A percentile compares a stretch with the other conserved stretches of the same genome.
These are phyloP conservation scores for Plectosphaerella plurivora DNA, from an alignment of 2,329 filamentous ascomycete genomes.

Conservation along the genomic window DNA sequence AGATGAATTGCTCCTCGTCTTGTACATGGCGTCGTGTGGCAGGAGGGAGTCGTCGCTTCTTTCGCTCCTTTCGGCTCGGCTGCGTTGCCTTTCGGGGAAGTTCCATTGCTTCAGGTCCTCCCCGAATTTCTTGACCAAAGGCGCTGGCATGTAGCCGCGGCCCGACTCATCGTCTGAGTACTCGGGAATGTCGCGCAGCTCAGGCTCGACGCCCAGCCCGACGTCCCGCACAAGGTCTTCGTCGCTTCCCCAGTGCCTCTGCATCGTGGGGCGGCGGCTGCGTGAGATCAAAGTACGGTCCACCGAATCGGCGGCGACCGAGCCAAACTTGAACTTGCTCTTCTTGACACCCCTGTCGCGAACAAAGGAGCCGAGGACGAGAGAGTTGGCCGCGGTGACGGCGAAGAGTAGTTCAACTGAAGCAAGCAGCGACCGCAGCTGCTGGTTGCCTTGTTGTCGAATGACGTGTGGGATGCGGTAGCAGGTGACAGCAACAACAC, in stretches of 20 bases:
- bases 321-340: constrained; percentile 68
- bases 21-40: constrained; percentile 26
- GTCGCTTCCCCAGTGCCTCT: constrained; percentile 80
- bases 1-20: constrained; percentile 32
- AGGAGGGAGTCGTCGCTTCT: constrained; percentile 41
- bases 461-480: constrained; percentile 82
- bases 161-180: constrained; percentile 11
- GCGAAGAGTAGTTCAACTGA: constrained; percentile 89
- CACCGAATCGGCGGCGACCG: constrained; percentile 58
- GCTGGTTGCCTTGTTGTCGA: constrained; percentile 65
- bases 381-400: constrained; percentile 77
- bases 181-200: constrained; percentile 37
- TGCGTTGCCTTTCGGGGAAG: constrained; percentile 35
- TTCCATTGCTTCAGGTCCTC: constrained; percentile 42
- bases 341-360: constrained; percentile 89
- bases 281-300: constrained; percentile 34
- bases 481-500: constrained; percentile 73
- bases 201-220: constrained; percentile 61
- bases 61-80: constrained; percentile 26
- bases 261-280: constrained; percentile 43
- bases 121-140: constrained; percentile 22
- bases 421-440: constrained; percentile 82
- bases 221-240: constrained; percentile 81
- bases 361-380: constrained; percentile 90
- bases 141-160: constrained; percentile 23